Evolutionary conservation across 2,329 filamentous ascomycete genomes (phyloP).

Genomic region (Metarhizium humberi): DNA sequence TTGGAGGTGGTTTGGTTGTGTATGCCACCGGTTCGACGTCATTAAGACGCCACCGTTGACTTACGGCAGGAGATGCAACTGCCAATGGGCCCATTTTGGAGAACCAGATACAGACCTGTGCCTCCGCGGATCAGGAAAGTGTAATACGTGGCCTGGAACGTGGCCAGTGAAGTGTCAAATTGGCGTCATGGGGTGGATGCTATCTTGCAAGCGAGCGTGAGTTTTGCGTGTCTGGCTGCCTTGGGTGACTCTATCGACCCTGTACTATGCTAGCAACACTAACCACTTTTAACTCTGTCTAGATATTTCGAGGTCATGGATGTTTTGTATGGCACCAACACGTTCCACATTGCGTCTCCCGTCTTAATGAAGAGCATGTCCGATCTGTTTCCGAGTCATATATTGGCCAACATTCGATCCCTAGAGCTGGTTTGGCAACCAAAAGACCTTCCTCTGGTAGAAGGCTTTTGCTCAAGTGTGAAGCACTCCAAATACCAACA

Average conservation of each 20-base stretch:
- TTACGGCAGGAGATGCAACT: slow-evolving; percentile 8
- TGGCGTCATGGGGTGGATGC: slow-evolving; percentile 21
- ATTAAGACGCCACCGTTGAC: slow-evolving; percentile 3
- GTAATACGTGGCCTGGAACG: slow-evolving; percentile 9
- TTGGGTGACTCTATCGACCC: neutral
- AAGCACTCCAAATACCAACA: neutral
- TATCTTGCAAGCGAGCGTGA: slow-evolving; percentile 18
- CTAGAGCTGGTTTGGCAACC: slow-evolving; percentile 11
- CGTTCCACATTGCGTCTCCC: slow-evolving; percentile 13
- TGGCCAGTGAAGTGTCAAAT: slow-evolving; percentile 12
- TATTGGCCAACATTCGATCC: slow-evolving; percentile 8
- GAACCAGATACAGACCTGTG: slow-evolving; percentile 10
- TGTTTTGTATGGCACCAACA: slow-evolving; percentile 19
- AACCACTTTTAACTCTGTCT: neutral
- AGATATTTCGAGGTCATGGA: slow-evolving; percentile 18
- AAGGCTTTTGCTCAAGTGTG: slow-evolving; percentile 4
- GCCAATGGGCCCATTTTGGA: slow-evolving; percentile 7
- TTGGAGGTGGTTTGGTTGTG: slow-evolving; percentile 18
- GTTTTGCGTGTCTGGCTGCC: neutral
- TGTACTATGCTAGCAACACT: neutral
- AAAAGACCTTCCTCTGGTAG: slow-evolving; percentile 4
- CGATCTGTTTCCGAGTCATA: slow-evolving; percentile 6
- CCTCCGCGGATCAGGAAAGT: slow-evolving; percentile 6
- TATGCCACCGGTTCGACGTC: slow-evolving; percentile 14
- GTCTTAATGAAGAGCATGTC: slow-evolving; percentile 10